Evolutionary conservation across 1,284 basidiomycete genomes (phyloP).

Genomic region (Boletus sp.): DNA sequence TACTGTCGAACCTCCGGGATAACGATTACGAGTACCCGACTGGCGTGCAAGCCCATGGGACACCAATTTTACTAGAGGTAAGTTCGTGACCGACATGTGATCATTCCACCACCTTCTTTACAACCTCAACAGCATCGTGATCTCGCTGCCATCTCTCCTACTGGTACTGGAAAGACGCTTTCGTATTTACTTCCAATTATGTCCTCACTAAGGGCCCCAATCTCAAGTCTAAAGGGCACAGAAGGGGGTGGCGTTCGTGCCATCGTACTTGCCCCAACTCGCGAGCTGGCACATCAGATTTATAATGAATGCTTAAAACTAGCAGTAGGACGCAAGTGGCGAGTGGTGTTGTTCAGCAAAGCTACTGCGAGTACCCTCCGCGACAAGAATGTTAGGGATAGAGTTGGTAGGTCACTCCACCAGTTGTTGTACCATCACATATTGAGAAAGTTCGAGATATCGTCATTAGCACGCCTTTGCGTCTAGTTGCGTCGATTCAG

Average conservation of each 20-base stretch:
- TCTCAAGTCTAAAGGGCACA: constrained; percentile 47
- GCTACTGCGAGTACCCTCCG: constrained; percentile 74
- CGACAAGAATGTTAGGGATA: constrained; percentile 66
- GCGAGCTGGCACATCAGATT: constrained; percentile 97
- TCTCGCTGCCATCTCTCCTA: constrained; percentile 89
- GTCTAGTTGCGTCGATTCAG: constrained; percentile 73
- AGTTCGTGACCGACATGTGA: constrained; percentile 10
- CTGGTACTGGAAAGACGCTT: constrained; percentile 93
- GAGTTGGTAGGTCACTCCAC: constrained; percentile 60
- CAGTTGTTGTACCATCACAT: not conserved
- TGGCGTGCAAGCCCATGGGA: constrained; percentile 70
- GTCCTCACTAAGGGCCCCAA: constrained; percentile 61
- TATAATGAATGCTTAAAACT: constrained; percentile 88
- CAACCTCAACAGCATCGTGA: constrained; percentile 59
- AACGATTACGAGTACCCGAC: constrained; percentile 66
- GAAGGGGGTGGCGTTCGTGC: constrained; percentile 67
- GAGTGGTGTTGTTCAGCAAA: constrained; percentile 80
- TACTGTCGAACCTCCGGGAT: constrained; percentile 61
- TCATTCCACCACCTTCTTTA: not conserved
- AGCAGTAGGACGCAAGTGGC: constrained; percentile 82
- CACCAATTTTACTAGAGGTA: constrained; percentile 74
- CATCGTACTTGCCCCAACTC: constrained; percentile 87
- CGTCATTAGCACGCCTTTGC: constrained; percentile 78
- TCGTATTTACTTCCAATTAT: constrained; percentile 86
- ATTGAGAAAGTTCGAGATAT: constrained; percentile 52